Evolutionary conservation across 164 flowering plant genomes (phyloP), one percentile per base, ranked within the genome.

Genomic region (Macadamia tetraphylla): DNA sequence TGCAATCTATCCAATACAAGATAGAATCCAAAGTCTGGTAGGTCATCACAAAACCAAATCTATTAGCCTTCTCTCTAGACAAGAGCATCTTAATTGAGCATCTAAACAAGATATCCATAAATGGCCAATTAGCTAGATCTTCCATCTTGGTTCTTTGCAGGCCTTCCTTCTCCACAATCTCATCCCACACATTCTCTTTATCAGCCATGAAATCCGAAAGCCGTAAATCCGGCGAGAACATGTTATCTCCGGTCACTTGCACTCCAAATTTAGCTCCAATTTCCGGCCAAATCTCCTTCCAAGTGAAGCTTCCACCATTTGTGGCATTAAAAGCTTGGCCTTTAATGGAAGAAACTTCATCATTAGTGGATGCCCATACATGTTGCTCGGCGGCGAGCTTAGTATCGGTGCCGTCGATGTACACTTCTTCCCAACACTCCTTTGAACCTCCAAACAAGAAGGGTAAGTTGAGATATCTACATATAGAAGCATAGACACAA

Each of bases 71-170:
- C 0, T 77, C 76, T 62, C 95, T 62, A 6, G 66, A 79, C 12
- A 79, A 88, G 66, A 90, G 52, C 70, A 93, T 71, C 65, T 85
- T 93, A 9, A 63, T 59, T 3, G 91, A 91, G 44, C 78, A 87
- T 40, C 91, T 78, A 44, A 86, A 87, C 59, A 87, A 56, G 9
- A 66, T 30, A 70, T 93, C 98, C 73, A 93, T 46, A 74, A 93
- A 90, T 35, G 46, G 82, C 97, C 95, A 93, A 44, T 88, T 90
- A 2, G 94, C 97, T 67, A 93, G 76, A 75, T 91, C 92, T 59
- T 75, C 82, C 82, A 90, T 78, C 68, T 81, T 80, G 13, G 88
- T 84, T 55, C 32, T 30, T 5, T 71, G 46, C 35, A 93, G 64
- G 17, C 93, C 90, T 49, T 83, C 78, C 67, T 75, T 78, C 66